Evolutionary conservation across 345 rosid genomes (phyloP).

Genomic region (Eutrema yunnanense): DNA sequence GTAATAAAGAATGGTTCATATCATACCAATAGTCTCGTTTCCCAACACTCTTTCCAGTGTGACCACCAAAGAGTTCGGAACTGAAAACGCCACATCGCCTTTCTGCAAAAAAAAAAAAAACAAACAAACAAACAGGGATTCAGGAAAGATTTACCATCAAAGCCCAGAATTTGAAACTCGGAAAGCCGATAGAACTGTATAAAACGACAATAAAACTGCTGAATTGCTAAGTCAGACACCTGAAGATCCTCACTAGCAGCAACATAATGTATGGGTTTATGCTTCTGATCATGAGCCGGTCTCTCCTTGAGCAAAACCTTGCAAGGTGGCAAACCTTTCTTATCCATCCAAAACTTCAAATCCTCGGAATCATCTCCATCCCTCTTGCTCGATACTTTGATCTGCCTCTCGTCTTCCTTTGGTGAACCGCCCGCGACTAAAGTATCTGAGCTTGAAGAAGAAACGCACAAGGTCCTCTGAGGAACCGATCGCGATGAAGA

Average conservation of each 20-base stretch:
- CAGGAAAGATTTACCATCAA: neutral
- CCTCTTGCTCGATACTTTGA: constrained; percentile 41
- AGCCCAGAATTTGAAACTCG: neutral
- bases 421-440: constrained; percentile 49
- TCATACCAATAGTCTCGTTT: constrained; percentile 87
- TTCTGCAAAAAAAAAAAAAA: constrained; percentile 33
- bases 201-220: neutral
- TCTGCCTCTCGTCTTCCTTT: constrained; percentile 37
- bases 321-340: constrained; percentile 84
- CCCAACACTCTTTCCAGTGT: constrained; percentile 96
- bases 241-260: constrained; percentile 90
- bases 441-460: constrained; percentile 58
- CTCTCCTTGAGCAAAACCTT: constrained; percentile 73
- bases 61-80: constrained; percentile 81
- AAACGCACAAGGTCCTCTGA: constrained; percentile 30
- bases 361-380: constrained; percentile 47
- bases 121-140: neutral
- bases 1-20: constrained; percentile 35
- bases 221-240: constrained; percentile 33
- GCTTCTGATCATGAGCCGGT: constrained; percentile 62
- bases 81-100: constrained; percentile 83
- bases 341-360: constrained; percentile 92
- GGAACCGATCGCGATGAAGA: constrained; percentile 28
- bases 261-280: constrained; percentile 69
- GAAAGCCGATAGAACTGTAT: neutral